Evolutionary conservation across 2,329 filamentous ascomycete genomes (phyloP).

Genomic region (Fusarium drepaniforme): DNA sequence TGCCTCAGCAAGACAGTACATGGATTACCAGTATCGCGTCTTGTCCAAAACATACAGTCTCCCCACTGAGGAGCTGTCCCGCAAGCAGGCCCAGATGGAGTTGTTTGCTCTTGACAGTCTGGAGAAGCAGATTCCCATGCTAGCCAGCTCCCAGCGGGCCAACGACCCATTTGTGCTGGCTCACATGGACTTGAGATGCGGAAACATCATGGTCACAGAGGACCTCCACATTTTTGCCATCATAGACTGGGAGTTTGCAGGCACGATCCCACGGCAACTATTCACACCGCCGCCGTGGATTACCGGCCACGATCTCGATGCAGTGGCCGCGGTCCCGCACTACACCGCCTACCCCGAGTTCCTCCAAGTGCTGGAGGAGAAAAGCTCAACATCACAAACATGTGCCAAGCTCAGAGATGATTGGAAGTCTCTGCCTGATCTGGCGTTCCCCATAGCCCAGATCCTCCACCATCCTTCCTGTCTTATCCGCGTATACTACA

Average conservation of each 20-base stretch:
- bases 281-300: slow-evolving; percentile 35
- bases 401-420: slow-evolving; percentile 12
- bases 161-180: slow-evolving; percentile 11
- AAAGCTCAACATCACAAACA: neutral
- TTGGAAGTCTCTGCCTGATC: slow-evolving; percentile 4
- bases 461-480: slow-evolving; percentile 20
- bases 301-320: slow-evolving; percentile 19
- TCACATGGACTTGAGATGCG: slow-evolving; percentile 30
- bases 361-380: slow-evolving; percentile 1
- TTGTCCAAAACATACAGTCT: slow-evolving; percentile 22
- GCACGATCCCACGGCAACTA: slow-evolving; percentile 25
- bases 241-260: slow-evolving; percentile 44
- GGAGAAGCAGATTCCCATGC: too few species aligned
- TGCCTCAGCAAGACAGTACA: neutral
- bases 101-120: slow-evolving; percentile 23
- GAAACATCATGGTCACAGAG: slow-evolving; percentile 42
- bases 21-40: slow-evolving; percentile 20
- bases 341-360: slow-evolving; percentile 7
- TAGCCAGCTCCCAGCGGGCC: too few species aligned
- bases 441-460: slow-evolving; percentile 13
- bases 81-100: slow-evolving; percentile 24
- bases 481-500: slow-evolving; percentile 22
- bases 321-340: neutral
- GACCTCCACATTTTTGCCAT: slow-evolving; percentile 38
- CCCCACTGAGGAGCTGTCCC: slow-evolving; percentile 6